Percentiles rank a stretch among this genome's conserved stretches.
These are phyloP conservation scores for Pholiota microspora DNA, from an alignment of 768 basidiomycete genomes.

Conservation along the genomic window DNA sequence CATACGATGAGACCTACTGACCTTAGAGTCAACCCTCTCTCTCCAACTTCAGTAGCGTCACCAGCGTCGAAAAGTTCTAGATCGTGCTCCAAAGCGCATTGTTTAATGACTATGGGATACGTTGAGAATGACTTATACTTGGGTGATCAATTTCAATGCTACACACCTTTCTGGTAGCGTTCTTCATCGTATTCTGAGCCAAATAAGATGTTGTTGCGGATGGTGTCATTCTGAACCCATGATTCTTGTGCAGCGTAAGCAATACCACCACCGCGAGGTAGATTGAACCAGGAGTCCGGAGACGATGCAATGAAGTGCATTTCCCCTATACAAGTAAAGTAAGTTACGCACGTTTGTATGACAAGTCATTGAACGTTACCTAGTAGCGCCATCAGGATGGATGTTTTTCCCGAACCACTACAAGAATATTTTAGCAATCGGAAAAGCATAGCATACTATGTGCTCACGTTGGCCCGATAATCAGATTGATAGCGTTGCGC, in stretches of 20 bases:
- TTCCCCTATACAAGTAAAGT: not conserved
- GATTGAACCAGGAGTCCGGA: slow-evolving; percentile 5
- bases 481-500: slow-evolving; percentile 47
- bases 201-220: slow-evolving; percentile 3
- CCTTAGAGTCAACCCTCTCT: slow-evolving; percentile 5
- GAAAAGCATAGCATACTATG: not conserved
- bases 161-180: slow-evolving; percentile 1
- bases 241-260: slow-evolving; percentile 8
- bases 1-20: not conserved
- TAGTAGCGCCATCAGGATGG: slow-evolving; percentile 60
- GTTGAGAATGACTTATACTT: too few relatives aligned
- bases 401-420: slow-evolving; percentile 54
- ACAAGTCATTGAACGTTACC: not conserved
- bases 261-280: slow-evolving; percentile 2
- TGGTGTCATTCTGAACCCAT: slow-evolving; percentile 7
- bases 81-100: slow-evolving; percentile 3
- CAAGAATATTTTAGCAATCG: not conserved
- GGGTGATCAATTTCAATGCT: too few relatives aligned
- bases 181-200: slow-evolving; percentile 6
- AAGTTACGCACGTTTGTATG: too few relatives aligned
- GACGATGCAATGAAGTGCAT: slow-evolving; percentile 1
- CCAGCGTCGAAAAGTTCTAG: slow-evolving; percentile 1
- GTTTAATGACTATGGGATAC: not conserved
- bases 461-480: slow-evolving; percentile 48
- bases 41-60: slow-evolving; percentile 4